Base-by-base conservation (phyloP, 1,284 basidiomycete species). In the Coriolopsis trogii region DNA sequence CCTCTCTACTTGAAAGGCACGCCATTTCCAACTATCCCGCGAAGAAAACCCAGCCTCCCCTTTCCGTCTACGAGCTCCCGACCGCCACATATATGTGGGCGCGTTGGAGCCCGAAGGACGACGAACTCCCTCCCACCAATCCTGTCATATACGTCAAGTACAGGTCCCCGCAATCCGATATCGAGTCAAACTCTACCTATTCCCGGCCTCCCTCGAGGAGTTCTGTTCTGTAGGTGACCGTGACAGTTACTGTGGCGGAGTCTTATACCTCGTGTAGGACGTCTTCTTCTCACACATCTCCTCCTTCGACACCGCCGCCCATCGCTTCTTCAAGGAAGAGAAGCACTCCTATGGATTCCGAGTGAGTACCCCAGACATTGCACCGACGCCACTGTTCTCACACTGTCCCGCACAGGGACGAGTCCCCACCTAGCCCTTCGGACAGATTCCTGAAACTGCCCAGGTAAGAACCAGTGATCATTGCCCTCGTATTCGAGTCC, bases 81-180 rank as follows among this genome's bases (percentile, higher is more conserved):
- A 70, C 68, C 20, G 69, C 73, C 16, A 69, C 70, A 12, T 75
- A 67, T 52, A 63, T 65, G 51, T 76, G 71, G 73, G 70, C 70
- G 31, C 66, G 56, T 25, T 69, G 75, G 48, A 58, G 64, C 41
- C 66, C 69, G 29, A 63, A 62, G 33, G 67, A 66, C 3, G 54
- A 63, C 29, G 65, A 65, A 24, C 48, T 46, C 37, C 46, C 43
- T 15, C 30, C 33, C 1, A 28, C 21, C 21, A 28, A 45, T 10
- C 58, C 61, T 0, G 42, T 63, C 6, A 58, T 67, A 29, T 67
- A 50, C 43, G 63, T 67, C 30, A 54, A 60, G 38, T 67, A 67
- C 52, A 53, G 54, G 18, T 48, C 41, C 13, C 23, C 33, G 6
- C 41, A 48, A 29, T 40, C 28, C 48, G 51, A 50, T 21, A 28